Evolutionary conservation across 1,284 basidiomycete species (phyloP), one percentile per base, ranked within the genome.

Genomic region (Quambalaria eucalypti): DNA sequence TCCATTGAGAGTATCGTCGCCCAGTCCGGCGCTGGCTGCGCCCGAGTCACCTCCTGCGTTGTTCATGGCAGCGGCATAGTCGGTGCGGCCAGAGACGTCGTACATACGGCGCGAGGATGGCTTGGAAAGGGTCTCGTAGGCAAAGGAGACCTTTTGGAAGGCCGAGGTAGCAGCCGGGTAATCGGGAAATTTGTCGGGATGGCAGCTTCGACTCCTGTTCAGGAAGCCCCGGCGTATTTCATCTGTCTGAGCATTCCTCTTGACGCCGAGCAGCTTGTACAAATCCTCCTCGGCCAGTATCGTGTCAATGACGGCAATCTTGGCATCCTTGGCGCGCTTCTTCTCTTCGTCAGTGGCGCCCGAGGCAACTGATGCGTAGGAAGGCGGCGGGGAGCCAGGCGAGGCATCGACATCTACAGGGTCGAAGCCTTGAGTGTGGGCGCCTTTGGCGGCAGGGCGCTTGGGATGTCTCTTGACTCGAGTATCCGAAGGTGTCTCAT

Each of bases 131-230:
- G 88, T 83, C 65, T 87, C 82, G 66, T 90, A 90, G 0, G 88
- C 88, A 23, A 88, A 82, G 5, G 86, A 84, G 1, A 90, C 84
- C 66, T 86, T 87, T 73, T 90, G 88, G 69, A 90, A 90, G 0
- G 88, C 88, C 23, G 82, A 79, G 0, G 87, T 90, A 14, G 87
- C 86, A 16, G 71, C 65, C 50, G 85, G 82, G 68, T 86, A 85
- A 62, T 82, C 79, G 7, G 86, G 87, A 60, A 87, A 88, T 79
- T 90, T 90, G 73, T 90, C 88, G 74, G 88, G 88, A 69, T 90
- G 88, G 65, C 87, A 90, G 9, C 82, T 80, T 66, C 81, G 82
- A 71, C 86, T 88, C 42, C 87, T 78, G 0, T 81, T 78, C 48
- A 90, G 81, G 74, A 90, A 90, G 21, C 86, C 87, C 36, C 87